Base-by-base conservation (phyloP, 225 moss, liverwort and hornwort genomes). In the Bryum argenteum region DNA sequence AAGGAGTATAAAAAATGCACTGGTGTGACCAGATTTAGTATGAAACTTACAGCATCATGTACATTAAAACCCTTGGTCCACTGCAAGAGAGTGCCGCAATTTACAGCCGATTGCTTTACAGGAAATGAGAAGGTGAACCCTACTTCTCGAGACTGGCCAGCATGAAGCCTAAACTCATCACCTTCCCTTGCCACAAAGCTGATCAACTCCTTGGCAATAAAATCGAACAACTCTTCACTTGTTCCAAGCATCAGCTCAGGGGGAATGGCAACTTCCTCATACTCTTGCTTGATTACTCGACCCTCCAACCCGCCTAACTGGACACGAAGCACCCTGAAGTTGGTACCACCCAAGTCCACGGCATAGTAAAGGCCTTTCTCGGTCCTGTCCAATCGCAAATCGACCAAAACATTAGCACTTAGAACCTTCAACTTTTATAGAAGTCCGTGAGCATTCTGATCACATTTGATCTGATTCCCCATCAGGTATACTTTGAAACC, bases 11-110 rank as follows among this genome's bases (percentile, higher is more conserved):
- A 16, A 22, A 58, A 56, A 59, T 33, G 64, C 44, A 54, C 54
- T 15, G 63, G 38, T 5, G 10, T 43, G 39, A 51, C 50, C 24
- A 52, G 37, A 15, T 22, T 50, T 41, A 54, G 45, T 45, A 10
- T 14, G 33, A 55, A 58, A 69, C 78, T 75, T 53, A 85, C 87
- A n/a, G 89, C 87, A 60, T 87, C 91, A 39, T 72, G 67, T 20
- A 91, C 89, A 67, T 84, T 93, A 74, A 93, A 93, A 43, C 93
- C 91, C 75, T 93, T 93, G 44, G 89, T 89, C 93, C 93, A 93
- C 57, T 88, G 79, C 44, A 91, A 75, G 16, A 93, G 81, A 41
- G 85, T 73, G 28, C 93, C 93, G 39, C 84, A 77, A 24, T 85
- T 78, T 21, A 91, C 81, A 19, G 87, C 82, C 9, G 82, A 89